Evolutionary conservation across 2,329 filamentous ascomycete species (phyloP), one percentile per base, ranked within the genome.

Genomic region (Epichloe coenophiala): DNA sequence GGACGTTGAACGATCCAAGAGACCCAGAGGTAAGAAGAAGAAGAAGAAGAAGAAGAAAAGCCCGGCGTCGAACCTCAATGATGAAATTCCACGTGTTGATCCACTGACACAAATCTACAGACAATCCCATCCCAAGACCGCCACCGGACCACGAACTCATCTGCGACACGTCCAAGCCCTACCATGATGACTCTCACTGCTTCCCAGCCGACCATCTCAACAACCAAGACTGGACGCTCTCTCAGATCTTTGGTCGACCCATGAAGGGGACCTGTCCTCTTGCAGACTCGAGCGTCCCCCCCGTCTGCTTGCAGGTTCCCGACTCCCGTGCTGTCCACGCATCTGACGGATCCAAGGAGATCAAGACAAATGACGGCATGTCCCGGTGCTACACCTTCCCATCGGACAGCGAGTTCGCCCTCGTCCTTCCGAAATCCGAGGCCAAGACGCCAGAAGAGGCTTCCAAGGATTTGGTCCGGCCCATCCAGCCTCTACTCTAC

Each of bases 1-100:
- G 38, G 91, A 97, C 63, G 83, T 97, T 60, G 87, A 95, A 55
- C 77, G 93, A 49, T 95, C 91, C 33, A 95, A 95, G 69, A 76
- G 93, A 44, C 86, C 91, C 12, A 78, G 84, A 63, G 81, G 86
- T 86, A 68, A 49, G 3, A 31, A 31, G 0, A 9, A 17, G 17
- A 17, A 17, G 17, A 17, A 17, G 17, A 2, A 31, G 8, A 27
- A 33, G 15, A 27, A 27, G 23, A 19, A 33, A 11, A n/a, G 58
- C 6, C 39, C 7, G 33, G 5, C 3, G 44, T 35, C 9, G 9
- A 11, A 6, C 17, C 3, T 35, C 36, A 19, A 42, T 5, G 13
- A 5, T 27, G 13, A 4, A 13, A 12, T 44, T 42, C 21, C 3
- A 36, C 8, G 5, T 13, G 19, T 19, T 11, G 7, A 19, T 17